Evolutionary conservation across 1,284 basidiomycete genomes (phyloP), one percentile per base, ranked within the genome.

Genomic region (Ustilago crameri): DNA sequence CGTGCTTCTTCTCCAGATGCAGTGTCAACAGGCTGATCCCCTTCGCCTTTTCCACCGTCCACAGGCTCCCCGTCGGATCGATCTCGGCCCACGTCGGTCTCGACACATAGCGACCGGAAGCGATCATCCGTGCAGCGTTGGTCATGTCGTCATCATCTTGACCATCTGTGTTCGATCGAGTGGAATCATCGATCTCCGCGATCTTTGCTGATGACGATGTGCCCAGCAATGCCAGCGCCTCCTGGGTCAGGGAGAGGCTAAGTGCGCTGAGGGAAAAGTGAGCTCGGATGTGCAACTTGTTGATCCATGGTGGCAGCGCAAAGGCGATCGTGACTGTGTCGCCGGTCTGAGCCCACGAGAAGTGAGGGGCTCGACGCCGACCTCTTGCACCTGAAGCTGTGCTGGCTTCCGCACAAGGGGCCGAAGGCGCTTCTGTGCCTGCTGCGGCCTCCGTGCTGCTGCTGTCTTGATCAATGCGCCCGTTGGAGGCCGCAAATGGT

Each of bases 281-380:
- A 3, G 65, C 58, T n/a, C 69, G 69, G 18, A 80, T 60, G 42
- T 70, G 65, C 15, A 62, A 53, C 44, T 78, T 75, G 14, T 34
- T 51, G 26, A 81, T 38, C 35, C 85, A 86, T 0, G 90, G 87
- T 0, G 92, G 92, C 2, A 97, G 86, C 1, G 91, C 88, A 75
- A 97, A 90, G 0, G 89, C 90, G 59, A 97, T 83, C 0, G 92
- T 93, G 38, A 97, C 85, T 0, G 90, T 89, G 79, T 93, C 91
- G 2, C 88, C 82, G 3, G 91, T 90, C 81, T 98, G 95, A 0
- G 89, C 92, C 95, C 95, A 98, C 0, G 91, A 91, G 83, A 93
- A 96, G 0, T 68, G 73, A 3, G 75, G 70, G 2, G 64, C 52
- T 37, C 45, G 27, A 5, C 61, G 64, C 35, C 60, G 45, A 38